Evolutionary conservation across 768 basidiomycete genomes (phyloP), one percentile per base, ranked within the genome.

Genomic region (Clitopilus hobsonii): DNA sequence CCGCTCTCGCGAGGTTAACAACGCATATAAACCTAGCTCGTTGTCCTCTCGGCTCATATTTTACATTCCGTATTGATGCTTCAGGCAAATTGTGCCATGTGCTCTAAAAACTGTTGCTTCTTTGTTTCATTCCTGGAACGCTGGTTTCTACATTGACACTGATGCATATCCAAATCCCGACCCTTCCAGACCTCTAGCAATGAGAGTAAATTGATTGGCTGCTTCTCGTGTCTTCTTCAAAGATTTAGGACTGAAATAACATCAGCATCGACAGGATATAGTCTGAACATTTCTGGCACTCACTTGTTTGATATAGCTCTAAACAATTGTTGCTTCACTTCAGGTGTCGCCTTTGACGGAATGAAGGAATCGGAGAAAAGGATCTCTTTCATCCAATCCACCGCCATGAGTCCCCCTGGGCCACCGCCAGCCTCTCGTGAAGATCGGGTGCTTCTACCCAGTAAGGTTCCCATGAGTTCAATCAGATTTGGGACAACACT

Each of bases 101-200:
- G n/a, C n/a, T n/a, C n/a, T n/a, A n/a, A n/a, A n/a, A n/a, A n/a
- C n/a, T n/a, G n/a, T n/a, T n/a, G n/a, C n/a, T n/a, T n/a, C n/a
- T n/a, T n/a, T n/a, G n/a, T n/a, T n/a, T n/a, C n/a, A n/a, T n/a
- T n/a, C n/a, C n/a, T n/a, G n/a, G n/a, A n/a, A n/a, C n/a, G n/a
- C n/a, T n/a, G n/a, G n/a, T 20, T 28, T 53, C 54, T 65, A 83
- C 79, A 83, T 81, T 29, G 76, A 74, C 52, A 84, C 73, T 3
- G 86, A 84, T 1, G 91, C 84, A 67, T 89, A 92, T 6, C 93
- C 93, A 68, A 94, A 95, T 57, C 82, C 86, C 7, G 91, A 88
- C 6, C 88, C 90, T 60, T 91, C 91, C 54, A 94, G 68, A 2
- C 93, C 93, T 63, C 93, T 72, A 10, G 91, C 88, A 18, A 96